Evolutionary conservation across 331 rosid species (phyloP).

Genomic region (Arachis monticola): DNA sequence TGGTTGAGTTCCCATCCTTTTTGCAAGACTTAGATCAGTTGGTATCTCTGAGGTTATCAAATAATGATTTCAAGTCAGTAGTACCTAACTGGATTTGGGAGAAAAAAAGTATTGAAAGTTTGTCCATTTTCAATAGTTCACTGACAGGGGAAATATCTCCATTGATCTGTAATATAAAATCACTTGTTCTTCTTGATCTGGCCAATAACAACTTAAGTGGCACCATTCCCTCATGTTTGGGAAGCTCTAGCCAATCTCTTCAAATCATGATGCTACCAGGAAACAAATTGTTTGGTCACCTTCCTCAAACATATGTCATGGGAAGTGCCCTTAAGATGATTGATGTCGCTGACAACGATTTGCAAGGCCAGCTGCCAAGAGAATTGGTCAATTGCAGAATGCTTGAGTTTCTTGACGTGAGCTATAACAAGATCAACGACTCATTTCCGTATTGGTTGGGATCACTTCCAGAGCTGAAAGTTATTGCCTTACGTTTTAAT

Average conservation of each 20-base stretch:
- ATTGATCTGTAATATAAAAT: constrained; percentile 34
- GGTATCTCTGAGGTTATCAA: background rate
- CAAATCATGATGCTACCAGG: background rate
- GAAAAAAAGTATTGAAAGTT: background rate
- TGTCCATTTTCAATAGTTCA: background rate
- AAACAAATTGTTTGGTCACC: constrained; percentile 29
- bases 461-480: constrained; percentile 36
- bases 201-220: constrained; percentile 30
- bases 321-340: background rate
- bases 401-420: constrained; percentile 30
- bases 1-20: background rate
- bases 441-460: constrained; percentile 37
- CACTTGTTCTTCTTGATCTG: constrained; percentile 21
- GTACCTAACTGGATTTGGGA: background rate
- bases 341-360: constrained; percentile 27
- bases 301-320: background rate
- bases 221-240: constrained; percentile 36
- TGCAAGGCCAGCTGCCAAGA: constrained; percentile 30
- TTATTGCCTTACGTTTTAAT: background rate
- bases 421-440: constrained; percentile 38
- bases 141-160: constrained; percentile 29
- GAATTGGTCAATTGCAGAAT: background rate
- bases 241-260: constrained; percentile 30
- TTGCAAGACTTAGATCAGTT: background rate
- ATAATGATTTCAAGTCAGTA: background rate